Conservation (phyloP, 2,329 filamentous ascomycete genomes). For the Celoporthe dispersa region DNA sequence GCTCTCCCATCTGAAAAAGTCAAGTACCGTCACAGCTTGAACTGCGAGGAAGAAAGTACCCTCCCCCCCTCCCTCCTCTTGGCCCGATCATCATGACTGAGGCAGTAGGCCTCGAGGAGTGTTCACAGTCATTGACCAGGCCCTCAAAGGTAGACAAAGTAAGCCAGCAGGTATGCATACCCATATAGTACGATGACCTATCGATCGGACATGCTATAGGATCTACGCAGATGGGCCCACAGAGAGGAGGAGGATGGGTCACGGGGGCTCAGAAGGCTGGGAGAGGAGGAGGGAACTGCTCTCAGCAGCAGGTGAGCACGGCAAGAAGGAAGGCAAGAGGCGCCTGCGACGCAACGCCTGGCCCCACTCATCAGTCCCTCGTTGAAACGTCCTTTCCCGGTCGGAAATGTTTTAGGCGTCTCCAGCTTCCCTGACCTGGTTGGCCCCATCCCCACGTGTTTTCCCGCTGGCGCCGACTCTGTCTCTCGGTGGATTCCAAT, state of each 20-base stretch:
- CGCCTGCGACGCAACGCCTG: constrained; percentile 3
- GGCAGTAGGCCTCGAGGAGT: neutral
- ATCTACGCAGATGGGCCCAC: neutral
- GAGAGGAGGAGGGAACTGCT: too few species aligned
- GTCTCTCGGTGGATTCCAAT: neutral
- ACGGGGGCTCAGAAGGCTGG: too few species aligned
- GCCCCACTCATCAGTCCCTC: neutral
- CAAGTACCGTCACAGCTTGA: neutral
- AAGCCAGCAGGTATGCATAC: neutral
- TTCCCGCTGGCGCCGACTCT: neutral
- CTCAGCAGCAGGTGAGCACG: too few species aligned
- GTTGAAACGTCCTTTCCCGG: constrained; percentile 3
- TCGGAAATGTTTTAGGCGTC: constrained; percentile 21
- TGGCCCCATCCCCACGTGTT: constrained; percentile 14
- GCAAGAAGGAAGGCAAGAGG: constrained; percentile 5
- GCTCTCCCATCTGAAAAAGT: neutral
- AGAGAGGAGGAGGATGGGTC: neutral
- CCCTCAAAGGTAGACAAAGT: too few species aligned
- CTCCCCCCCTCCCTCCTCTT: neutral
- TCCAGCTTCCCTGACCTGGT: constrained; percentile 17
- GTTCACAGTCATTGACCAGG: too few species aligned
- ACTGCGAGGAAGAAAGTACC: neutral
- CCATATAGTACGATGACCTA: neutral
- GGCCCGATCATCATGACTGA: neutral
- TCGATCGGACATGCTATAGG: neutral